Base-by-base conservation (phyloP, 1,284 basidiomycete species). In the Ganoderma leucocontextum region DNA sequence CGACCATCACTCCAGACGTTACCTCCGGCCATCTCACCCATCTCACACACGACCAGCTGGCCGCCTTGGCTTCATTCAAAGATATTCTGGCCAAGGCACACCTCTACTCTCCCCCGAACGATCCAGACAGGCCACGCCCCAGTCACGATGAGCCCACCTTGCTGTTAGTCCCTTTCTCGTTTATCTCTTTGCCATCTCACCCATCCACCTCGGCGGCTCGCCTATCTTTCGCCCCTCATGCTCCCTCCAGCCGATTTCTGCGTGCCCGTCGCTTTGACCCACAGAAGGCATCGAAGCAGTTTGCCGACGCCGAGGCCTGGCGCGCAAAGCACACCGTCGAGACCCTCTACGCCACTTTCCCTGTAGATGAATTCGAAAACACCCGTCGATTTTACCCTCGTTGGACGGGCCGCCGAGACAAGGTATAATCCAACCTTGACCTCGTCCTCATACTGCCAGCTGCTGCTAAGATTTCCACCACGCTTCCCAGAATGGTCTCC, bases 381-480 rank as follows among this genome's bases (percentile, higher is more conserved):
- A 78, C 87, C 4, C 87, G 87, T 76, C 82, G 83, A 63, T 92
- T 89, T 70, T 94, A 94, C 80, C 91, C 93, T 2, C 84, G 90
- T 42, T 94, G 91, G 91, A 94, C 92, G 1, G 93, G 92, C 1
- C 82, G 90, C 65, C 82, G 92, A 75, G 90, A 93, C 76, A 92
- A 89, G 82, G 92, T 77, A 60, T 25, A 49, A 42, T 17, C 58
- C 7, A 13, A 4, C 47, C 88, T 72, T 9, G 82, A 53, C 5
- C 36, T n/a, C 25, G 33, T 59, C 12, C 47, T 33, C 62, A 42
- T 42, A 6, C 41, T 52, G 67, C 44, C 22, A 33, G 22, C 17
- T n/a, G 22, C 60, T 35, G 53, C 42, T 64, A 44, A 63, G 64
- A 36, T 25, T 13, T 55, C 9, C 53, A 17, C 36, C 25, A 44